These are phyloP conservation scores for Hortiboletus rubellus DNA, from an alignment of 1,284 basidiomycete genomes.

Conservation along the genomic window DNA sequence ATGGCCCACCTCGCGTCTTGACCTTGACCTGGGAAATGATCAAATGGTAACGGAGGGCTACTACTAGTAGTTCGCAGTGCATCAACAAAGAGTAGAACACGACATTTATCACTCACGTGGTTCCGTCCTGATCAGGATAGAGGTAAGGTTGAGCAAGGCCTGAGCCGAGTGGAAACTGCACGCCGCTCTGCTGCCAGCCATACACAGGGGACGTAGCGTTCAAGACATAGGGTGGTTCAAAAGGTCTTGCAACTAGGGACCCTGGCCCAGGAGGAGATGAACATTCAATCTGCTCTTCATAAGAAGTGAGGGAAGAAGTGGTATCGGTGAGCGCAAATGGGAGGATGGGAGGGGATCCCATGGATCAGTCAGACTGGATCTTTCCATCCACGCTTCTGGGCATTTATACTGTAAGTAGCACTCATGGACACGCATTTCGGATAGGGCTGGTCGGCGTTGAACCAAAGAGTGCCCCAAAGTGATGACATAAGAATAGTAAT, in stretches of 20 bases:
- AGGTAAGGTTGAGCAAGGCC: neutral
- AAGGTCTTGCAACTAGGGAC: neutral
- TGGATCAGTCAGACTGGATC: neutral
- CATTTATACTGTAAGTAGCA: neutral
- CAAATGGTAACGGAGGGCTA: neutral
- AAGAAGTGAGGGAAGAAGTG: neutral
- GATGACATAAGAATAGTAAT: no score
- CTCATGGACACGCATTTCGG: no score
- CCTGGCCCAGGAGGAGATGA: neutral
- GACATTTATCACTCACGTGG: neutral
- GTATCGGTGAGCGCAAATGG: neutral
- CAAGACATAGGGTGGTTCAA: neutral
- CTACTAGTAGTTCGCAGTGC: neutral
- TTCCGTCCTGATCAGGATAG: neutral
- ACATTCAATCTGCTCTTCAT: neutral
- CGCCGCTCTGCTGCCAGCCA: neutral
- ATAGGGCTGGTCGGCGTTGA: no score
- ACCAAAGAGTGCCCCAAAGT: no score
- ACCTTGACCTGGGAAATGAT: neutral
- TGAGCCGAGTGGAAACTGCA: neutral
- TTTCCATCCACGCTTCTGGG: neutral
- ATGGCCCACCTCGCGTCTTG: neutral
- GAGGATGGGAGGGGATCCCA: neutral
- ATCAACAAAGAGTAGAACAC: neutral
- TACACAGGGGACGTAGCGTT: neutral